These are phyloP conservation scores for Eucalyptus cladocalyx DNA, from an alignment of 345 rosid genomes.

Conservation along the genomic window DNA sequence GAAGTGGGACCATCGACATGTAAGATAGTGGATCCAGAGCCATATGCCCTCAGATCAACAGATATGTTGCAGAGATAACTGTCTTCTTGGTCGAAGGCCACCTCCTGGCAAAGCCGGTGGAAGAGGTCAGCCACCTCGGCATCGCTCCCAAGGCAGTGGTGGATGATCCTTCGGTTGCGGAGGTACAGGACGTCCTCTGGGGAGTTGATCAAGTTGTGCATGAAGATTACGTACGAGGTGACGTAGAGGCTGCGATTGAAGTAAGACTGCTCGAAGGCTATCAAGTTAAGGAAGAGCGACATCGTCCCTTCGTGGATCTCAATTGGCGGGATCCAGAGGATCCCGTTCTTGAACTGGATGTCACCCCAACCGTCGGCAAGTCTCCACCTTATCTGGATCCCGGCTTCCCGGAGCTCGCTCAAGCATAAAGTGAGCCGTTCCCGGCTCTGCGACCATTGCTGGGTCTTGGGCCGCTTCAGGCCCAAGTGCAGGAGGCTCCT, in stretches of 20 bases:
- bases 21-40: no score
- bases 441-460: conserved; percentile 35
- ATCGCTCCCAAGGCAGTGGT: conserved; percentile 81
- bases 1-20: no score
- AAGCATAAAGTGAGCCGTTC: conserved; percentile 56
- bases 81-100: fast-evolving
- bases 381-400: conserved; percentile 29
- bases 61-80: no score
- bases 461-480: conserved; percentile 34
- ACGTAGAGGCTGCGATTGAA: conserved; percentile 51
- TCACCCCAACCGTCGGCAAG: conserved; percentile 58
- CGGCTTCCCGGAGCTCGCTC: conserved; percentile 54
- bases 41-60: no score
- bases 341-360: conserved; percentile 51
- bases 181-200: conserved; percentile 63
- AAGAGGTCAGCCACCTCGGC: conserved; percentile 69
- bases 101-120: background rate
- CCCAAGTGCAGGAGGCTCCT: conserved; percentile 42
- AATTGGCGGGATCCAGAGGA: conserved; percentile 46
- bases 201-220: background rate
- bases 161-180: conserved; percentile 39
- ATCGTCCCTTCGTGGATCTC: conserved; percentile 75
- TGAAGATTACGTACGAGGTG: conserved; percentile 11
- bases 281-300: conserved; percentile 72
- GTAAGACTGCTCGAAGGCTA: conserved; percentile 73